phyloP scores from a whole-genome alignment of 768 basidiomycete genomes.

The Pulveroboletus ravenelii region DNA sequence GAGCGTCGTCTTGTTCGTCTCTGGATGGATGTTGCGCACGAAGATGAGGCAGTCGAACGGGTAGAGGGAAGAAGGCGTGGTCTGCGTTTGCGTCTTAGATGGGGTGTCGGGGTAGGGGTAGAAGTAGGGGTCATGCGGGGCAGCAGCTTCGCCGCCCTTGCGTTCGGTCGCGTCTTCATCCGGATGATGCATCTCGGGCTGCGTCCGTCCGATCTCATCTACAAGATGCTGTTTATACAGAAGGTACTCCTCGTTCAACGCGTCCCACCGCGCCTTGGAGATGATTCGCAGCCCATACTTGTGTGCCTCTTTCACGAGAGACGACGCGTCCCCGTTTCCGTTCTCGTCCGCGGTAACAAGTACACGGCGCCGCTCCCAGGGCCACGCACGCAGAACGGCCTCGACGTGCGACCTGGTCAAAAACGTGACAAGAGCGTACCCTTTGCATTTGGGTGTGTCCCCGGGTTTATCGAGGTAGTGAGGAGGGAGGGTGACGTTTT shows the following conservation, averaged over 20 bases:
- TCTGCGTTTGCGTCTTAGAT: not conserved
- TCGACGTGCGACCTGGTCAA: conserved; percentile 36
- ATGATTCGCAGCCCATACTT: conserved; percentile 59
- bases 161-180: not conserved
- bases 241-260: conserved; percentile 66
- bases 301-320: conserved; percentile 38
- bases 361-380: conserved; percentile 43
- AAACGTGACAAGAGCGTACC: conserved; percentile 70
- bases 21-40: conserved; percentile 62
- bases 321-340: not conserved
- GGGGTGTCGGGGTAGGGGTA: not conserved
- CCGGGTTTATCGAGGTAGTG: conserved; percentile 61
- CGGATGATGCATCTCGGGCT: not conserved
- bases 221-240: conserved; percentile 53
- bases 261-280: conserved; percentile 57
- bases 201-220: conserved; percentile 35
- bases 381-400: conserved; percentile 49
- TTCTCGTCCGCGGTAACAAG: not conserved
- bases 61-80: conserved; percentile 36
- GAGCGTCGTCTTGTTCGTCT: conserved; percentile 80
- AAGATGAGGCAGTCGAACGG: conserved; percentile 68
- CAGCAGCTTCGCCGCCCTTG: not conserved
- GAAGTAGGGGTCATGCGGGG: fast-evolving
- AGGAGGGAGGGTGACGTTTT: conserved; percentile 52
- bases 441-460: conserved; percentile 57